phyloP scores from a whole-genome alignment of 164 flowering plant genomes.

The Stephania yunnanensis region DNA sequence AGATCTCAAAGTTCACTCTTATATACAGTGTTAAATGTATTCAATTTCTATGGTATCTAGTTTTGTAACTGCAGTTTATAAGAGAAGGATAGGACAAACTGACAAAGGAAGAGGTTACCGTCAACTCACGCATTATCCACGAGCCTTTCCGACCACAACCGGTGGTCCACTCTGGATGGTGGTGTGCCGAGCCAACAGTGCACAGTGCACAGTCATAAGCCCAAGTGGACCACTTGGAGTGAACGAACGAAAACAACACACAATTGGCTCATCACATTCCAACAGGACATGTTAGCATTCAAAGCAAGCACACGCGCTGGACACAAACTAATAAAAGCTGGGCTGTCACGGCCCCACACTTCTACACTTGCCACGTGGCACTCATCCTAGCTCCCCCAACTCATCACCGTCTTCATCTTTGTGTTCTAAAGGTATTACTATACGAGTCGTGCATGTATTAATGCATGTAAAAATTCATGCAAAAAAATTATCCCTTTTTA shows the following conservation, averaged over 20 bases:
- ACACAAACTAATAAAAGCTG: neutral
- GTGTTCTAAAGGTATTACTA: too few species aligned
- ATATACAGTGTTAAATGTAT: too few species aligned
- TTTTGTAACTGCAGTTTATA: too few species aligned
- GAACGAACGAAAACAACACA: neutral
- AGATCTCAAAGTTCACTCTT: too few species aligned
- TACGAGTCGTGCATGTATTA: too few species aligned
- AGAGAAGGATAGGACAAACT: too few species aligned
- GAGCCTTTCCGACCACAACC: neutral
- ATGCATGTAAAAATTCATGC: too few species aligned
- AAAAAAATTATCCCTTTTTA: too few species aligned
- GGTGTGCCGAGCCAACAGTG: neutral
- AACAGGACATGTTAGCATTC: neutral
- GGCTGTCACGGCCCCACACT: neutral
- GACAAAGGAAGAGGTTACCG: neutral
- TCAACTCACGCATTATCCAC: neutral
- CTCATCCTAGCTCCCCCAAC: too few species aligned
- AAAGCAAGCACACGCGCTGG: neutral
- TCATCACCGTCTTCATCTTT: neutral
- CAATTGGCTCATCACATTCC: neutral
- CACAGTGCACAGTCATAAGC: neutral
- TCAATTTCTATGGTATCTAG: too few species aligned
- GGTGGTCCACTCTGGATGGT: neutral
- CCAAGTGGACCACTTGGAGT: neutral
- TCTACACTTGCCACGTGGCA: neutral